phyloP scores from a whole-genome alignment of 176 grass and related monocot species.

The Carex parvula region DNA sequence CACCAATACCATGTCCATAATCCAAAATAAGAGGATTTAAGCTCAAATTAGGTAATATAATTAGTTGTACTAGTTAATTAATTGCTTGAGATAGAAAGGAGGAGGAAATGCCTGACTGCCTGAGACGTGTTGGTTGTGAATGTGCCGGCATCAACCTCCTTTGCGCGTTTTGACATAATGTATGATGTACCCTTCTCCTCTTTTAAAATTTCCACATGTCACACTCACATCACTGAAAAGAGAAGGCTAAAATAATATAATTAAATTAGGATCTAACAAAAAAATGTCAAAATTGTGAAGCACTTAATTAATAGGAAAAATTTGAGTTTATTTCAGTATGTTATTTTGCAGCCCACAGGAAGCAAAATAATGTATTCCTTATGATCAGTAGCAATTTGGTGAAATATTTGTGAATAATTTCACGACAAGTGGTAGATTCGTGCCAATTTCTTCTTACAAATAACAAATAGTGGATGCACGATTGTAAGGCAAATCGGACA shows the following conservation, averaged over 20 bases:
- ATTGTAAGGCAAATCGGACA: not conserved
- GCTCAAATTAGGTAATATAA: not conserved
- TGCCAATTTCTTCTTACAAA: not conserved
- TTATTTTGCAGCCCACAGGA: too few relatives aligned
- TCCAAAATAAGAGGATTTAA: not conserved
- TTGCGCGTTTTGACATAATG: not conserved
- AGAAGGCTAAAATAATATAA: not conserved
- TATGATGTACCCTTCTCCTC: not conserved
- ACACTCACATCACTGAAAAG: too few relatives aligned
- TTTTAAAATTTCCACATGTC: not conserved
- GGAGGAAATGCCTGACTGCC: not conserved
- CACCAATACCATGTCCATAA: not conserved
- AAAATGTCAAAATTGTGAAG: not conserved
- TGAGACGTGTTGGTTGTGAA: not conserved
- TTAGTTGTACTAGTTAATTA: not conserved
- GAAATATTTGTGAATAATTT: not conserved
- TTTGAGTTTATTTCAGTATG: not conserved
- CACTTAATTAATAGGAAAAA: not conserved
- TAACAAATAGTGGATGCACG: not conserved
- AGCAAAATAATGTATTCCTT: not conserved
- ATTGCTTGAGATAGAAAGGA: not conserved
- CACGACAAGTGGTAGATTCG: not conserved
- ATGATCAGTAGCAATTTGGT: not conserved
- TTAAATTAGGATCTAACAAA: not conserved
- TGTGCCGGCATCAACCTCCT: conserved; percentile 9